Percentiles rank a stretch among this genome's conserved stretches.
phyloP scores from a whole-genome alignment of 495 filamentous ascomycete species.

The Aspergillus asperescens region DNA sequence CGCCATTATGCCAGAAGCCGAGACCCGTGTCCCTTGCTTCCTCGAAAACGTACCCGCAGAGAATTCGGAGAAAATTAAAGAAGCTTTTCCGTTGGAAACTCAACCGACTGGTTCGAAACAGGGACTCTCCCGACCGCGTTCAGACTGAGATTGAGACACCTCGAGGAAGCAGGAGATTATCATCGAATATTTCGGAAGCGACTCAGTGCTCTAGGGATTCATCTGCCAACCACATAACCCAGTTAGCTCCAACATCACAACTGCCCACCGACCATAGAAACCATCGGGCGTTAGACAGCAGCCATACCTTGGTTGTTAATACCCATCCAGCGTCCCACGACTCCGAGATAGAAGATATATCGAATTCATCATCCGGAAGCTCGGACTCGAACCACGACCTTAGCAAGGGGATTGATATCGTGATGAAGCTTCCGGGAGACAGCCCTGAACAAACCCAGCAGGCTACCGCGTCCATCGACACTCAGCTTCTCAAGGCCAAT shows the following conservation, averaged over 20 bases:
- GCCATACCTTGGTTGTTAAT: not conserved
- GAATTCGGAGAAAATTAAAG: too few relatives aligned
- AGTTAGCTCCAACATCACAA: not conserved
- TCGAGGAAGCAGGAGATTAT: too few relatives aligned
- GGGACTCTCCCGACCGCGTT: too few relatives aligned
- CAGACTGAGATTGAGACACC: too few relatives aligned
- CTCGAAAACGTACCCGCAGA: too few relatives aligned
- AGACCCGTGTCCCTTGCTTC: too few relatives aligned
- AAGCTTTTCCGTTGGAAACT: too few relatives aligned
- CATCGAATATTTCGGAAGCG: not conserved
- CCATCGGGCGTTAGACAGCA: not conserved
- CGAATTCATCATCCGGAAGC: not conserved
- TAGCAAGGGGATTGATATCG: not conserved
- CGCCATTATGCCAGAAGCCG: too few relatives aligned
- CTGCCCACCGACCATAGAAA: too few relatives aligned
- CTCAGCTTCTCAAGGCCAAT: not conserved
- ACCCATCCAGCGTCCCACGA: not conserved
- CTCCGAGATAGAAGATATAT: not conserved
- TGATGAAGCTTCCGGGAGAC: not conserved
- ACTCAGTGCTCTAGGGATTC: too few relatives aligned
- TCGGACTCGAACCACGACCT: not conserved
- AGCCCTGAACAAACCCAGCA: not conserved
- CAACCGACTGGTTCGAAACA: too few relatives aligned
- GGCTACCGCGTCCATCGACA: not conserved
- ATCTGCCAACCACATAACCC: not conserved